Evolutionary conservation across 208 protist species (phyloP).

Genomic region (Acanthamoeba quina): DNA sequence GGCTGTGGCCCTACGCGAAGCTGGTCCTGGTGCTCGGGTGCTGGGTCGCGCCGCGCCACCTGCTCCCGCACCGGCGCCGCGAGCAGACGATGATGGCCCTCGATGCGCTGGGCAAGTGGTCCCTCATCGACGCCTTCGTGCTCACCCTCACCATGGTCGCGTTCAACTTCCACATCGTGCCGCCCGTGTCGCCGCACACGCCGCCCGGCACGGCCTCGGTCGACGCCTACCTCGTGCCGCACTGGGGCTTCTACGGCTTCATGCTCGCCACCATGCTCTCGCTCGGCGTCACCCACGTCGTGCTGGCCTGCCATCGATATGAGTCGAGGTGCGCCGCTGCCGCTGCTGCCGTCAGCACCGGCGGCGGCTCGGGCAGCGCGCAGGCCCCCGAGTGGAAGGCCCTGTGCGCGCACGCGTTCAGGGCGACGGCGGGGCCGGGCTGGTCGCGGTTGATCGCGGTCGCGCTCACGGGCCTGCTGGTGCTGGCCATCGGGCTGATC

Average conservation of each 20-base stretch:
- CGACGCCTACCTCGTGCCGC: slow-evolving; percentile 78
- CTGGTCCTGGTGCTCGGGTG: slow-evolving; percentile 88
- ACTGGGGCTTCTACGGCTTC: slow-evolving; percentile 82
- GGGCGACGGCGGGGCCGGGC: no score
- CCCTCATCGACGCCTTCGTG: slow-evolving; percentile 95
- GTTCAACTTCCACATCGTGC: slow-evolving; percentile 80
- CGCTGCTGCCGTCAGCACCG: no score
- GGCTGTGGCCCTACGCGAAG: slow-evolving; percentile 96
- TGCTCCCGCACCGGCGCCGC: slow-evolving; percentile 85
- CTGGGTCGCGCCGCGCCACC: slow-evolving; percentile 88
- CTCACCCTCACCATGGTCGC: slow-evolving; percentile 95
- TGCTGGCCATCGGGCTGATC: slow-evolving; percentile 51
- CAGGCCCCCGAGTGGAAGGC: not conserved
- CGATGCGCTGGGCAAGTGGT: slow-evolving; percentile 95
- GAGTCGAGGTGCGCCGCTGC: not conserved
- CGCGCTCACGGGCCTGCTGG: slow-evolving; percentile 10
- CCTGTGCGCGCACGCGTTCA: slow-evolving; percentile 35
- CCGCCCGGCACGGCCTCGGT: slow-evolving; percentile 46
- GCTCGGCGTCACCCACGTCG: slow-evolving; percentile 80
- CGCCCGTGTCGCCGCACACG: slow-evolving; percentile 44
- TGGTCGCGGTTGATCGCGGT: not conserved
- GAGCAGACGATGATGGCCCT: slow-evolving; percentile 87
- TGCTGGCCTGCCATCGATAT: slow-evolving; percentile 77
- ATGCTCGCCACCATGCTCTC: slow-evolving; percentile 83
- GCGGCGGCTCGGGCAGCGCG: no score